These are phyloP conservation scores for Plantago rigida DNA, from an alignment of 305 asterid genomes.

Conservation along the genomic window DNA sequence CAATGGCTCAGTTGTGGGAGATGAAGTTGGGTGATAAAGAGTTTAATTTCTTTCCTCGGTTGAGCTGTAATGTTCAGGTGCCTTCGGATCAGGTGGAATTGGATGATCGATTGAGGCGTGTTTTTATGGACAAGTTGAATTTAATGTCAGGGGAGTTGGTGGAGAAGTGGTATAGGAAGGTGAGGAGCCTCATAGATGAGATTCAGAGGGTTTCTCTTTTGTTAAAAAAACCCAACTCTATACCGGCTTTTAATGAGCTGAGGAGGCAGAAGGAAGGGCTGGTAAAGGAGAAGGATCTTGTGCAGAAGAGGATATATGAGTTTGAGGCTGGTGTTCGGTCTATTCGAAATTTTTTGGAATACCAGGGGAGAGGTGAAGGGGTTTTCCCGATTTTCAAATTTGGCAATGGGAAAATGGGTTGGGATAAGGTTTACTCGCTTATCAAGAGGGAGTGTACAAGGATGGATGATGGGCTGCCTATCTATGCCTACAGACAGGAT, in stretches of 20 bases:
- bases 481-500: slow-evolving; percentile 44
- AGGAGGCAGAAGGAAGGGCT: slow-evolving; percentile 33
- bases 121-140: slow-evolving; percentile 44
- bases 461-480: slow-evolving; percentile 77
- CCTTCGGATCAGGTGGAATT: slow-evolving; percentile 63
- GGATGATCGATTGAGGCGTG: slow-evolving; percentile 32
- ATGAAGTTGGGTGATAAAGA: slow-evolving; percentile 28
- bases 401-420: slow-evolving; percentile 33
- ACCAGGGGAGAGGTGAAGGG: slow-evolving; percentile 23
- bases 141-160: slow-evolving; percentile 36
- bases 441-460: slow-evolving; percentile 71
- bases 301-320: slow-evolving; percentile 50
- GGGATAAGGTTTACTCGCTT: slow-evolving; percentile 50
- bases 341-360: slow-evolving; percentile 42
- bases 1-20: slow-evolving; percentile 43
- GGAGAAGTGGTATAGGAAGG: slow-evolving; percentile 39
- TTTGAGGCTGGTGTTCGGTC: slow-evolving; percentile 46
- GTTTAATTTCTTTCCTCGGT: slow-evolving; percentile 33
- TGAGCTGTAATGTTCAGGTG: slow-evolving; percentile 31
- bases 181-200: slow-evolving; percentile 31
- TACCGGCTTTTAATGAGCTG: slow-evolving; percentile 23
- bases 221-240: slow-evolving; percentile 12
- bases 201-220: slow-evolving; percentile 7
- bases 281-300: slow-evolving; percentile 41
- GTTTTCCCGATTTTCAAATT: slow-evolving; percentile 33